A percentile compares a stretch with the other conserved stretches of the same genome.
phyloP scores from a whole-genome alignment of 129 eudicot species.

The Saposhnikovia divaricata region DNA sequence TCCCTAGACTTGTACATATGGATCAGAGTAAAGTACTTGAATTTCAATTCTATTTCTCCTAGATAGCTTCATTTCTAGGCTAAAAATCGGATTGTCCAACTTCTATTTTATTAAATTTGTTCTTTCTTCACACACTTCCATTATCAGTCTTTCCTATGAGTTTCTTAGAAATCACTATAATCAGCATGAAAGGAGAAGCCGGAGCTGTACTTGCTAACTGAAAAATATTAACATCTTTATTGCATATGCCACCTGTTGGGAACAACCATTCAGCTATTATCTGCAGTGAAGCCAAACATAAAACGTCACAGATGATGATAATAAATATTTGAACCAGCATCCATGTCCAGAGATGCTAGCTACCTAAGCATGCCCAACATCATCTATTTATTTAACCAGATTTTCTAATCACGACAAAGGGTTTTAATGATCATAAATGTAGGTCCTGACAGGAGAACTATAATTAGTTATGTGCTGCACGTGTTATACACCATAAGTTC shows the following conservation, averaged over 20 bases:
- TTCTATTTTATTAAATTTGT: neutral
- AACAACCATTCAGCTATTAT: neutral
- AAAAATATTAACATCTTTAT: neutral
- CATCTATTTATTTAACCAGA: neutral
- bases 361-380: neutral
- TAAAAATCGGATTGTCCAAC: neutral
- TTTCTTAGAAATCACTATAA: neutral
- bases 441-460: neutral
- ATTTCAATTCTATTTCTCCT: neutral
- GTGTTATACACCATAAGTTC: neutral
- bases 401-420: neutral
- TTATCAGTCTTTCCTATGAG: neutral
- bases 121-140: neutral
- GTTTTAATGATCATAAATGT: neutral
- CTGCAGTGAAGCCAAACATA: neutral
- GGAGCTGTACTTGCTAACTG: neutral
- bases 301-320: neutral
- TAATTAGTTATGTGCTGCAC: neutral
- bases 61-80: neutral
- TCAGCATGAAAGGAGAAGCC: neutral
- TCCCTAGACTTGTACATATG: constrained; percentile 24
- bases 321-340: neutral
- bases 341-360: neutral
- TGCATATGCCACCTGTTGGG: constrained; percentile 2
- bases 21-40: constrained; percentile 34